Percentiles rank a stretch among this genome's conserved stretches.
These are phyloP conservation scores for Salix suchowensis DNA, from an alignment of 345 rosid species.

Conservation along the genomic window DNA sequence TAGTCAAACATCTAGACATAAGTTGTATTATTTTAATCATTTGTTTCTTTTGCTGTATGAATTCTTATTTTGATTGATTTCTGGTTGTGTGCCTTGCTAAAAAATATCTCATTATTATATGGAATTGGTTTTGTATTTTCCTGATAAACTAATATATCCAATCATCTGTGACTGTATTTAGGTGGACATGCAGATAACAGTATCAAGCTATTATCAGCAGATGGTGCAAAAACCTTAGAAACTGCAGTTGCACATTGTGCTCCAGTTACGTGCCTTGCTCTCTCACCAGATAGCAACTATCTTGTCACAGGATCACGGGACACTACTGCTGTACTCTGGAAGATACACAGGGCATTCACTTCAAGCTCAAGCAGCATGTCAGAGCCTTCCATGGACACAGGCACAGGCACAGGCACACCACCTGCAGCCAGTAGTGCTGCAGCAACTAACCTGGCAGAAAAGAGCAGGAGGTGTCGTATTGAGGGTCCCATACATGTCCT, in stretches of 20 bases:
- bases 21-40: neutral
- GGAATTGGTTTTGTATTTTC: neutral
- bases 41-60: neutral
- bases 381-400: conserved; percentile 46
- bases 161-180: conserved; percentile 20
- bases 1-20: neutral
- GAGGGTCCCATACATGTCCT: conserved; percentile 96
- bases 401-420: conserved; percentile 40
- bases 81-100: neutral
- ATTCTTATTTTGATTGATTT: neutral
- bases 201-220: conserved; percentile 76
- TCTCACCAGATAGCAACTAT: conserved; percentile 75
- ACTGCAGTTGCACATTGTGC: conserved; percentile 88
- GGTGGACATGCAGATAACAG: conserved; percentile 97
- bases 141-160: neutral
- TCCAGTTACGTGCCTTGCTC: conserved; percentile 95
- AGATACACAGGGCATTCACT: conserved; percentile 57
- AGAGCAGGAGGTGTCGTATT: conserved; percentile 51
- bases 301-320: conserved; percentile 92
- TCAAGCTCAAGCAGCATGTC: conserved; percentile 48
- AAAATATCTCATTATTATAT: neutral
- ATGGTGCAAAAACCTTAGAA: conserved; percentile 87
- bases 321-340: conserved; percentile 83
- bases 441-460: conserved; percentile 52
- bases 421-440: conserved; percentile 39